phyloP scores from a whole-genome alignment of 1,284 basidiomycete species.

The Ceratobasidium sp. region DNA sequence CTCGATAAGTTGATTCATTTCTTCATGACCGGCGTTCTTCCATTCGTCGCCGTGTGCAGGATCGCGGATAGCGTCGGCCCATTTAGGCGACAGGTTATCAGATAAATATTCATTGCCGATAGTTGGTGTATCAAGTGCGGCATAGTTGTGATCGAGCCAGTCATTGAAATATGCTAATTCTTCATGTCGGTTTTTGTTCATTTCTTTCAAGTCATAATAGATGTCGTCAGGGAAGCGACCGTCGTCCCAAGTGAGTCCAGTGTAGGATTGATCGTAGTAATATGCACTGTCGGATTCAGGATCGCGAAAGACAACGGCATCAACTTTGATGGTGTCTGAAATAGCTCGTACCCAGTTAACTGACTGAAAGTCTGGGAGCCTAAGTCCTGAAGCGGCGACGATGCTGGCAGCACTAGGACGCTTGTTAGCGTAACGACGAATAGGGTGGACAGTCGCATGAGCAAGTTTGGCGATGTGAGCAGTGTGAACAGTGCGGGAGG shows the following conservation, averaged over 20 bases:
- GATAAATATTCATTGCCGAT: background rate
- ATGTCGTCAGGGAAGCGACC: conserved; percentile 1
- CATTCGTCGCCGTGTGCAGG: conserved; percentile 5
- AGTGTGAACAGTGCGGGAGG: no score
- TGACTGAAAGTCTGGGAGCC: background rate
- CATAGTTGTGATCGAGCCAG: background rate
- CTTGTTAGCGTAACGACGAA: no score
- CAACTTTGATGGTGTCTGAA: background rate
- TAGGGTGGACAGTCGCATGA: no score
- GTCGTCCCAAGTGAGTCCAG: background rate
- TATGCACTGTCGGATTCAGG: no score
- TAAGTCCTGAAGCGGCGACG: no score
- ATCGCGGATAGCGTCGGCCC: background rate
- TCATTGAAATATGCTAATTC: background rate
- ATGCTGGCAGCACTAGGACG: no score
- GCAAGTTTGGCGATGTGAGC: no score
- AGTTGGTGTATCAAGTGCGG: background rate
- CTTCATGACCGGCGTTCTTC: background rate
- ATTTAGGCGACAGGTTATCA: background rate
- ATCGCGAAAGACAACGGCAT: background rate
- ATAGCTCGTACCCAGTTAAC: background rate
- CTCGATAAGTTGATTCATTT: background rate
- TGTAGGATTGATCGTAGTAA: background rate
- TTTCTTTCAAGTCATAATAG: background rate
- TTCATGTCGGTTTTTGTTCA: background rate